Percentiles rank a stretch among this genome's conserved stretches.
Evolutionary conservation across 352 stramenopile species (phyloP).

Genomic region (Phytophthora pistaciae): DNA sequence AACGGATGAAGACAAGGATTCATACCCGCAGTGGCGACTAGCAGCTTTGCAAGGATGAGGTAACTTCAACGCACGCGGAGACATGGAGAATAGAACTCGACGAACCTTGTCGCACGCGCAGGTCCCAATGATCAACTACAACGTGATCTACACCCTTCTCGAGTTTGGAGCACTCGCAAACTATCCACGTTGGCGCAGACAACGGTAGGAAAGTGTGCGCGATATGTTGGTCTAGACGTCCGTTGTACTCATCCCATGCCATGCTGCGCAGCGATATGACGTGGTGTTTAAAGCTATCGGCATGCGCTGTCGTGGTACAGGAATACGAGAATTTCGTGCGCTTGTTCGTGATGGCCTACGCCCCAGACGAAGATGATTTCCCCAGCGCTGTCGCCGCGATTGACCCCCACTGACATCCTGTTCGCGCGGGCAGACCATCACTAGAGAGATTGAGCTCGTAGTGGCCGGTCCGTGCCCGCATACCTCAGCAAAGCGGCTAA

Average conservation of each 20-base stretch:
- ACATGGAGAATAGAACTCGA: constrained; percentile 12
- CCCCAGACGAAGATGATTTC: constrained; percentile 13
- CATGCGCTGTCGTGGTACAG: constrained; percentile 8
- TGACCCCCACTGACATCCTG: neutral
- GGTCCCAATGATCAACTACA: neutral
- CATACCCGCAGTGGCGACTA: constrained; percentile 28
- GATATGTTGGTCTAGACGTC: neutral
- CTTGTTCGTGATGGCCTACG: constrained; percentile 26
- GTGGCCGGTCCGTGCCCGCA: too few relatives aligned
- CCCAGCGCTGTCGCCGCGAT: neutral
- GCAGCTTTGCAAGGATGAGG: constrained; percentile 27
- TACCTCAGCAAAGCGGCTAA: too few relatives aligned
- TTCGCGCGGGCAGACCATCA: too few relatives aligned
- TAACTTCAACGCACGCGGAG: constrained; percentile 2
- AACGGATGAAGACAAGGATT: neutral
- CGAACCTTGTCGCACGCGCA: constrained; percentile 17
- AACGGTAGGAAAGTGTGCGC: neutral
- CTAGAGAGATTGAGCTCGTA: too few relatives aligned
- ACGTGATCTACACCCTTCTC: neutral
- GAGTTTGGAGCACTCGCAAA: too few relatives aligned
- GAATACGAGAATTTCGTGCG: constrained; percentile 26
- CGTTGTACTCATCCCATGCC: neutral
- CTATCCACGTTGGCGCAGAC: too few relatives aligned
- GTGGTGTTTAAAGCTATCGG: constrained; percentile 21
- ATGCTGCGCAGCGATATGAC: constrained; percentile 1